phyloP scores from a whole-genome alignment of 1,284 basidiomycete species.

The Stygiomarasmius scandens region DNA sequence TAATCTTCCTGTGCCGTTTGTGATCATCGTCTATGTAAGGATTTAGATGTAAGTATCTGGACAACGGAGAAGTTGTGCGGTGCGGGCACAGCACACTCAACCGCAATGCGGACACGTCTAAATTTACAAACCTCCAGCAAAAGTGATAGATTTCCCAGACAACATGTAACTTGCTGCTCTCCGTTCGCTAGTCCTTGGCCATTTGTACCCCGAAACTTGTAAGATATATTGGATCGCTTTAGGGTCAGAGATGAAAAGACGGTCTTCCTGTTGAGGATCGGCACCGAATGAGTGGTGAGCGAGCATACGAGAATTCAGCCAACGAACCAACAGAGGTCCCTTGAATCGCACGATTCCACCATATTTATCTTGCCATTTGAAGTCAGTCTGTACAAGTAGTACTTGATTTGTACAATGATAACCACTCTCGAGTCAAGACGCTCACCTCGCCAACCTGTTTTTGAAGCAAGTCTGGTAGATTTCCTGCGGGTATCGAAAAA shows the following conservation, averaged over 20 bases:
- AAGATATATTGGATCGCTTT: conserved; percentile 22
- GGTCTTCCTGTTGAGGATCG: conserved; percentile 15
- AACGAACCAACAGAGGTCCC: conserved; percentile 2
- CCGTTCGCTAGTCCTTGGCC: conserved; percentile 4
- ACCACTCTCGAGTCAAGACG: background rate
- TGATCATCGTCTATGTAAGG: conserved; percentile 18
- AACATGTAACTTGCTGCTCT: background rate
- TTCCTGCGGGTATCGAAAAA: background rate
- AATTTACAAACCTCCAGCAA: conserved; percentile 1
- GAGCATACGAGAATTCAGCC: background rate
- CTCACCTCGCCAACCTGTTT: conserved; percentile 2
- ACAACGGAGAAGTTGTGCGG: background rate
- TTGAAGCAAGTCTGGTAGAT: background rate
- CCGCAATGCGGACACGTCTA: too few relatives aligned
- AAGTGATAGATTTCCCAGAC: conserved; percentile 5
- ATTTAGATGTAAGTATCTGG: too few relatives aligned
- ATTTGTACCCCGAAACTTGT: conserved; percentile 20
- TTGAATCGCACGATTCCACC: conserved; percentile 7
- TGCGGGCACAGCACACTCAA: background rate
- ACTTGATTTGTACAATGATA: background rate
- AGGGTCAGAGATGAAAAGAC: conserved; percentile 19
- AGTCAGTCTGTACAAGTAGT: background rate
- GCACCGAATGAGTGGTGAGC: background rate
- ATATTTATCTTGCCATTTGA: conserved; percentile 7
- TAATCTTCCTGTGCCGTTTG: conserved; percentile 20